Conservation (phyloP, 805 yeast species). For the Candida adriatica region DNA sequence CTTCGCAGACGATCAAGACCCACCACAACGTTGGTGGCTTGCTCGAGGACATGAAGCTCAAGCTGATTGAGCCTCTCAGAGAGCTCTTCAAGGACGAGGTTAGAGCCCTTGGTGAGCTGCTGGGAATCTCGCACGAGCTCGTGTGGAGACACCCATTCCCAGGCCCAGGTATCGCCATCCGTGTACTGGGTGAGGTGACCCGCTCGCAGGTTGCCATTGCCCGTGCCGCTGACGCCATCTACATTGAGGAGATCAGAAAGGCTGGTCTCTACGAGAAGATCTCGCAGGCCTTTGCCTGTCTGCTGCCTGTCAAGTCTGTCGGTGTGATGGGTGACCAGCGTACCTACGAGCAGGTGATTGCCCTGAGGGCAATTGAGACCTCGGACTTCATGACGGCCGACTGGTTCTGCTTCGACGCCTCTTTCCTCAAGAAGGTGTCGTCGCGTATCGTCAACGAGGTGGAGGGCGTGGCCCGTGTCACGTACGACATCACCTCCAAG, state of each 20-base stretch:
- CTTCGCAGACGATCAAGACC: slow-evolving; percentile 98
- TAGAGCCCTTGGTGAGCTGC: slow-evolving; percentile 86
- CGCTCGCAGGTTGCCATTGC: slow-evolving; percentile 91
- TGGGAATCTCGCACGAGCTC: slow-evolving; percentile 93
- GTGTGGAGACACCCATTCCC: slow-evolving; percentile 99
- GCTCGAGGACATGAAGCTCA: slow-evolving; percentile 95
- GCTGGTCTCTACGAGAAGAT: slow-evolving; percentile 91
- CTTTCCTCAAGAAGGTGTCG: slow-evolving; percentile 87
- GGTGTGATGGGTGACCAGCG: slow-evolving; percentile 99
- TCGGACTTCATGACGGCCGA: slow-evolving; percentile 99
- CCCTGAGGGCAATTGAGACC: slow-evolving; percentile 96
- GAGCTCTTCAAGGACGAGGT: slow-evolving; percentile 99
- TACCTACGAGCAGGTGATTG: slow-evolving; percentile 98
- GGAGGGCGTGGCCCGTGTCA: slow-evolving; percentile 97
- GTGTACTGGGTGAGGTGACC: slow-evolving; percentile 96
- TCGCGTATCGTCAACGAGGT: slow-evolving; percentile 98
- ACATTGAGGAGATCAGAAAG: slow-evolving; percentile 89
- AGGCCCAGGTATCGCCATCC: slow-evolving; percentile 99
- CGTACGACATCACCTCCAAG: slow-evolving; percentile 96
- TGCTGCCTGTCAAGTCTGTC: slow-evolving; percentile 95
- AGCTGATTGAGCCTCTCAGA: slow-evolving; percentile 96
- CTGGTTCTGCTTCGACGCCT: slow-evolving; percentile 92
- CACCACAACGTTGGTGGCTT: slow-evolving; percentile 99
- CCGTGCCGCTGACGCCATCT: slow-evolving; percentile 93
- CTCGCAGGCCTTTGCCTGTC: slow-evolving; percentile 96